Conservation (phyloP, 139 green algal species). For the Asterochloris erici region DNA sequence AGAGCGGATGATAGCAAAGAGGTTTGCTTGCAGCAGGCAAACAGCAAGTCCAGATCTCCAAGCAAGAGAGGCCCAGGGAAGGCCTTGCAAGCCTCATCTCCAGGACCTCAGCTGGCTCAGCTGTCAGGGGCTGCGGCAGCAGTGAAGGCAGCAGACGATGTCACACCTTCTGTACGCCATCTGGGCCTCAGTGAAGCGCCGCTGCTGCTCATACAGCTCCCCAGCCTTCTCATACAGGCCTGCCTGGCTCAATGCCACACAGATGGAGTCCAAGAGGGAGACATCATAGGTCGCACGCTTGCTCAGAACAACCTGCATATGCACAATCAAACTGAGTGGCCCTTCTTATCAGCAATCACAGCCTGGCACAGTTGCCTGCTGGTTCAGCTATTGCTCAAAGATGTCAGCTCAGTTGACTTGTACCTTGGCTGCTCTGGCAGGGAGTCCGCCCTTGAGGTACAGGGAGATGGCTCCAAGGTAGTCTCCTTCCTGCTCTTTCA, state of each 20-base stretch:
- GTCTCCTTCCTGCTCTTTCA: slow-evolving; percentile 73
- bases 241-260: slow-evolving; percentile 45
- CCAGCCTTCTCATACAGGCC: slow-evolving; percentile 63
- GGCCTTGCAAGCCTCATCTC: too few species aligned
- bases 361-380: too few species aligned
- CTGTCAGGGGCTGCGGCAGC: background rate
- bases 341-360: too few species aligned
- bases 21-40: too few species aligned
- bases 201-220: slow-evolving; percentile 67
- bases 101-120: too few species aligned
- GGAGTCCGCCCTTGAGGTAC: slow-evolving; percentile 75
- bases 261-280: slow-evolving; percentile 58
- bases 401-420: background rate
- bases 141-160: background rate
- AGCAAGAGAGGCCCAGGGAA: too few species aligned
- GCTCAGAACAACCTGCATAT: too few species aligned
- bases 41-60: too few species aligned
- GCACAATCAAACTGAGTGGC: too few species aligned
- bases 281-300: slow-evolving; percentile 35
- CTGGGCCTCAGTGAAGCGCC: slow-evolving; percentile 46
- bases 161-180: slow-evolving; percentile 15
- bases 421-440: slow-evolving; percentile 63
- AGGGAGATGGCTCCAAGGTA: slow-evolving; percentile 67
- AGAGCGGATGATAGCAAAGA: too few species aligned
- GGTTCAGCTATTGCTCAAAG: too few species aligned